Percentiles rank a stretch among this genome's conserved stretches.
These are phyloP conservation scores for Candida manassasensis DNA, from an alignment of 805 yeast genomes.

Conservation along the genomic window DNA sequence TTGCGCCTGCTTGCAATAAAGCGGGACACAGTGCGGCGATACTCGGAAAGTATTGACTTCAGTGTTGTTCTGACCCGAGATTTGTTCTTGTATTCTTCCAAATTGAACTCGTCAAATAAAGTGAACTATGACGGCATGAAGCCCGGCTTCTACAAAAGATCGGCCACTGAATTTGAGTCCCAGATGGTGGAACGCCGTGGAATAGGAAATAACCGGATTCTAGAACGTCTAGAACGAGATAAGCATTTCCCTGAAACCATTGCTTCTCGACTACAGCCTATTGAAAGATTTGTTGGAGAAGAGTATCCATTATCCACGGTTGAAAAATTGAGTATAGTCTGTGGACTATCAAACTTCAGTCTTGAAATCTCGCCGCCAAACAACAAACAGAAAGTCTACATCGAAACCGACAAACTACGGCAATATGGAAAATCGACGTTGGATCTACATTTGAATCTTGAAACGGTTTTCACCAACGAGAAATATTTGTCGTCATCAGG, in stretches of 20 bases:
- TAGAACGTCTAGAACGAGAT: constrained; percentile 10
- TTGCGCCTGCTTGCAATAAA: too few relatives aligned
- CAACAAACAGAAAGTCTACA: not conserved
- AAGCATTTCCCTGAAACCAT: constrained; percentile 8
- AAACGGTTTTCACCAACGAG: constrained; percentile 25
- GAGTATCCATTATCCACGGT: constrained; percentile 19
- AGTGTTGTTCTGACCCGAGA: constrained; percentile 11
- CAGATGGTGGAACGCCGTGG: constrained; percentile 8
- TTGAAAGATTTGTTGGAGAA: constrained; percentile 23
- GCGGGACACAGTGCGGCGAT: constrained; percentile 1
- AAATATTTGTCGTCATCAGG: constrained; percentile 26
- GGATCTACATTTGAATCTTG: constrained; percentile 18
- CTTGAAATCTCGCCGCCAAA: not conserved
- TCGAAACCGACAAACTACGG: constrained; percentile 20
- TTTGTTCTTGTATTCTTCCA: constrained; percentile 12
- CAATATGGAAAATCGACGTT: constrained; percentile 22
- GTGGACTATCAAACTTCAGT: constrained; percentile 25
- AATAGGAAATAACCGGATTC: constrained; percentile 8
- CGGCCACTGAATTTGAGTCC: constrained; percentile 13
- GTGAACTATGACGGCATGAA: constrained; percentile 10
- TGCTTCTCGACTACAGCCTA: constrained; percentile 11
- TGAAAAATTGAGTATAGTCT: constrained; percentile 24
- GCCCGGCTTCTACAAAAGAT: constrained; percentile 14
- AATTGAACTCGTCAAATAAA: constrained; percentile 11
- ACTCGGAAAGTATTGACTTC: not conserved